These are phyloP conservation scores for Aspergillus panamensis DNA, from an alignment of 495 filamentous ascomycete species.

Conservation along the genomic window DNA sequence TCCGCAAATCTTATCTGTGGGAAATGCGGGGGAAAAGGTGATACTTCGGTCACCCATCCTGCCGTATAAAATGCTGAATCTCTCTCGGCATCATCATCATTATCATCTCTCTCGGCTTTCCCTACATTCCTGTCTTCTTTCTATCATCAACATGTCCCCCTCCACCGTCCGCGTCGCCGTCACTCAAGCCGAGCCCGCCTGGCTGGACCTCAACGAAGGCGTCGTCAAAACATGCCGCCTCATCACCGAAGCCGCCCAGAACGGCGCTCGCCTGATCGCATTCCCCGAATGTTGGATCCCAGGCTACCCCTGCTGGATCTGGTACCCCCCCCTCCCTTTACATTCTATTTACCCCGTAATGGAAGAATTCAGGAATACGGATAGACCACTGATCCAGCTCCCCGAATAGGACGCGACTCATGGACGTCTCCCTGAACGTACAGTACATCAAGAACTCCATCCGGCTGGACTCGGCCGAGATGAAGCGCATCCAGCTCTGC, in stretches of 20 bases:
- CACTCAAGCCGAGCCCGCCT: slow-evolving; percentile 51
- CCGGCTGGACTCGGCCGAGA: slow-evolving; percentile 39
- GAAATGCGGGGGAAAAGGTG: too few species aligned
- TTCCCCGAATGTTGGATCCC: slow-evolving; percentile 57
- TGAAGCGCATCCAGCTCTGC: slow-evolving; percentile 39
- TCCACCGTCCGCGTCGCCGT: slow-evolving; percentile 40
- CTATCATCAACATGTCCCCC: neutral
- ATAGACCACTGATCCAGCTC: neutral
- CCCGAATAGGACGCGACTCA: slow-evolving; percentile 35
- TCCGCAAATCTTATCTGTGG: too few species aligned
- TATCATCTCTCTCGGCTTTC: too few species aligned
- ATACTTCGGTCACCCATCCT: too few species aligned
- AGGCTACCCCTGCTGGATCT: slow-evolving; percentile 58
- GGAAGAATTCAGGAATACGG: too few species aligned
- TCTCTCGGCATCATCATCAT: too few species aligned
- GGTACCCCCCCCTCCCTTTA: slow-evolving; percentile 31
- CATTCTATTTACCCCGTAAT: too few species aligned
- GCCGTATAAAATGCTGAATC: too few species aligned
- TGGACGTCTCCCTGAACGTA: slow-evolving; percentile 42
- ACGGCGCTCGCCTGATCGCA: slow-evolving; percentile 48
- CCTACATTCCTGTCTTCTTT: too few species aligned
- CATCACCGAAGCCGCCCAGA: slow-evolving; percentile 50
- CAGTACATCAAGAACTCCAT: slow-evolving; percentile 53
- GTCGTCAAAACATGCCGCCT: slow-evolving; percentile 50
- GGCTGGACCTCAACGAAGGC: slow-evolving; percentile 49